Evolutionary conservation across 2,329 filamentous ascomycete species (phyloP).

Genomic region (Camptophora hylomeconis): DNA sequence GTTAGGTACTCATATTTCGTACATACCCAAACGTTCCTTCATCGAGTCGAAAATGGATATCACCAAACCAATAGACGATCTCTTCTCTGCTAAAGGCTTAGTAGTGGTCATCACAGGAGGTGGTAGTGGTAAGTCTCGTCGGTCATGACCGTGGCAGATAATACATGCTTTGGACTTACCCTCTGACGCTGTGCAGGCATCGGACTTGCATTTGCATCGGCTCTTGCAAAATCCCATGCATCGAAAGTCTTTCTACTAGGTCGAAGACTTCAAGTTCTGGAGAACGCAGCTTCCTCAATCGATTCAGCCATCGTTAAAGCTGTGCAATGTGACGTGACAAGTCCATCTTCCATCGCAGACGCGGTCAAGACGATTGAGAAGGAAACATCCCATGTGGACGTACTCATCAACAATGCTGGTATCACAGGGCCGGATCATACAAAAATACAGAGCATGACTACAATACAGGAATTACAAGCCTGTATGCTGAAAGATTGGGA

Average conservation of each 20-base stretch:
- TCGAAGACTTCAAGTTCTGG: constrained; percentile 31
- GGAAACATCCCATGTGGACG: constrained; percentile 21
- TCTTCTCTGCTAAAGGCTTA: constrained; percentile 39
- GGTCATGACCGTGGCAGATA: neutral
- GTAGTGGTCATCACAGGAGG: constrained; percentile 42
- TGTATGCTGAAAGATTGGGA: constrained; percentile 1
- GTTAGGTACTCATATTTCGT: no score
- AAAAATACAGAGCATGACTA: neutral
- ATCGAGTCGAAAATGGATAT: neutral
- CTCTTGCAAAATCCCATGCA: constrained; percentile 34
- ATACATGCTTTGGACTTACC: neutral
- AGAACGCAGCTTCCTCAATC: constrained; percentile 29
- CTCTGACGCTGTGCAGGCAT: constrained; percentile 19
- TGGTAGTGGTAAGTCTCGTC: constrained; percentile 29
- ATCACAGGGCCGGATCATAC: constrained; percentile 24
- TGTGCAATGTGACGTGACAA: constrained; percentile 28
- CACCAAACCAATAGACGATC: constrained; percentile 1
- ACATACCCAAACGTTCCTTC: no score
- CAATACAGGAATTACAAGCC: constrained; percentile 1
- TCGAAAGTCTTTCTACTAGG: constrained; percentile 40
- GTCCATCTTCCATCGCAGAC: constrained; percentile 15
- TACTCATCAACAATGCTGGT: constrained; percentile 25
- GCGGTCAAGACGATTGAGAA: constrained; percentile 23
- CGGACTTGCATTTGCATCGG: constrained; percentile 29
- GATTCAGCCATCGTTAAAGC: constrained; percentile 28